These are phyloP conservation scores for Tolypocladium amazonense DNA, from an alignment of 2,329 filamentous ascomycete species.

Conservation along the genomic window DNA sequence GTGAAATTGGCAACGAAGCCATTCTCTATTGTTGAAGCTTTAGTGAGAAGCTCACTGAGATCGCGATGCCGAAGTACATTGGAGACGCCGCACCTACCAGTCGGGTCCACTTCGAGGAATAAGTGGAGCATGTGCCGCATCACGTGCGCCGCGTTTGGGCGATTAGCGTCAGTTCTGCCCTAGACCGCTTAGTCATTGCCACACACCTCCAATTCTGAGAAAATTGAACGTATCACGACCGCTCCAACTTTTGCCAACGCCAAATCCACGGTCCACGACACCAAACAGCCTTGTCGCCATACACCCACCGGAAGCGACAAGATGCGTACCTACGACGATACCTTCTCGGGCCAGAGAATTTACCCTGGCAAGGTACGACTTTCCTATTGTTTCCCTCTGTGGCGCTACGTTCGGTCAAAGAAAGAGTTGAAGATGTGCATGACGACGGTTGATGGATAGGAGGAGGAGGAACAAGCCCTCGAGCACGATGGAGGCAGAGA, in stretches of 20 bases:
- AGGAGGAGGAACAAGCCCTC: neutral
- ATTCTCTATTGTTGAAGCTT: neutral
- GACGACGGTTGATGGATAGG: neutral
- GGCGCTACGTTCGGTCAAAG: neutral
- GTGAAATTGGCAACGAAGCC: neutral
- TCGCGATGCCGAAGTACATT: neutral
- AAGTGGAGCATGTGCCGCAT: slow-evolving; percentile 9
- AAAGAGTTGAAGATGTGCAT: neutral
- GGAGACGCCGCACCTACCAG: neutral
- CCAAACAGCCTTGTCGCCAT: slow-evolving; percentile 27
- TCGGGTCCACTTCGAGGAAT: neutral
- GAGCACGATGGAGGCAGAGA: neutral
- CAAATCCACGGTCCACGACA: slow-evolving; percentile 29
- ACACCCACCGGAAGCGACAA: slow-evolving; percentile 31
- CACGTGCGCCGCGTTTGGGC: slow-evolving; percentile 16
- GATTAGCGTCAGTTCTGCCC: slow-evolving; percentile 20
- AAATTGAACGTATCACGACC: slow-evolving; percentile 23
- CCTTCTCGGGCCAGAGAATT: slow-evolving; percentile 56
- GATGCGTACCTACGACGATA: slow-evolving; percentile 59
- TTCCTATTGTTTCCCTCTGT: slow-evolving; percentile 4
- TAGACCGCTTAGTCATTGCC: slow-evolving; percentile 29
- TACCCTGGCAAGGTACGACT: slow-evolving; percentile 55
- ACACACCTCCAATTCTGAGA: slow-evolving; percentile 29
- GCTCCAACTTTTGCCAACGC: slow-evolving; percentile 24
- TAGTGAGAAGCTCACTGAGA: neutral